These are phyloP conservation scores for Inga oerstediana DNA, from an alignment of 306 rosid genomes.

Conservation along the genomic window DNA sequence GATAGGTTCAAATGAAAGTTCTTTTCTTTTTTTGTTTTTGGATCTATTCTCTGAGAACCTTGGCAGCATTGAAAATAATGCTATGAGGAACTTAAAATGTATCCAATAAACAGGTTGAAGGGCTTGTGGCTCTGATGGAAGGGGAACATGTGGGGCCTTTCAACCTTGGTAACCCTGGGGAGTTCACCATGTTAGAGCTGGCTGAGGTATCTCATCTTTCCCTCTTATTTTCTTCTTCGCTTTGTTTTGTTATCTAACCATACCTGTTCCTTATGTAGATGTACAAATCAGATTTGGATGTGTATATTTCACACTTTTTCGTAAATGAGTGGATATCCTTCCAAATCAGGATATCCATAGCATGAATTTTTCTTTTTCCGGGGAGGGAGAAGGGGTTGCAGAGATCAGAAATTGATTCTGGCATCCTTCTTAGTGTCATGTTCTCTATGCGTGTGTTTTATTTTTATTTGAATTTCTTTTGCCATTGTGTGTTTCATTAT, in stretches of 20 bases:
- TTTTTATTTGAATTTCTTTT: neutral
- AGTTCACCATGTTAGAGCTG: conserved; percentile 95
- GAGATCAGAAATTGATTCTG: neutral
- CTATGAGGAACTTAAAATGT: conserved; percentile 26
- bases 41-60: conserved; percentile 5
- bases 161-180: conserved; percentile 97
- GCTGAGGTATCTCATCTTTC: conserved; percentile 67
- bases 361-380: neutral
- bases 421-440: conserved; percentile 25
- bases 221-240: conserved; percentile 21
- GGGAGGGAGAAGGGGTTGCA: neutral
- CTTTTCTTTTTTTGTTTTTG: neutral
- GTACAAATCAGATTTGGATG: neutral
- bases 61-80: conserved; percentile 1
- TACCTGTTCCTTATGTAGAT: neutral
- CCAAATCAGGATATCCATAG: neutral
- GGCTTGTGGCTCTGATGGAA: conserved; percentile 87
- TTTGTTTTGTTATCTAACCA: neutral
- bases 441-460: neutral
- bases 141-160: conserved; percentile 94
- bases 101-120: conserved; percentile 68
- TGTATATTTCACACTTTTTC: neutral
- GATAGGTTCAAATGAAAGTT: conserved; percentile 21
- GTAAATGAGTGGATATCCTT: neutral
- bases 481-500: neutral